Evolutionary conservation across 2,329 filamentous ascomycete species (phyloP).

Genomic region (Tolypocladium nubicola): DNA sequence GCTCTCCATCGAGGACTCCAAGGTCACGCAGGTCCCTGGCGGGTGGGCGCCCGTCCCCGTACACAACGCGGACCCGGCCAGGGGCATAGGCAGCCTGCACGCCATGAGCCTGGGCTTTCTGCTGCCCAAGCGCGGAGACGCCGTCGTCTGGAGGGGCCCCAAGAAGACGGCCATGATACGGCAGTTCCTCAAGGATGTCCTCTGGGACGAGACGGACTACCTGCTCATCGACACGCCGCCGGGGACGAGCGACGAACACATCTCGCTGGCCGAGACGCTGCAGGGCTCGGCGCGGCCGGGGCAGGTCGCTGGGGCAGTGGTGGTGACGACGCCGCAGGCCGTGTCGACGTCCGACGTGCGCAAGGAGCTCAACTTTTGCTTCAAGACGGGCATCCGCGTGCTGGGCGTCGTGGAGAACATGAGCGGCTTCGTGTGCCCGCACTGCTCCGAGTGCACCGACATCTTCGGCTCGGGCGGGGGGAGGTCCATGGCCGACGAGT

Average conservation of each 20-base stretch:
- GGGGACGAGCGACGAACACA: constrained; percentile 94
- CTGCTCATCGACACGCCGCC: constrained; percentile 93
- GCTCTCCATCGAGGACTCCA: constrained; percentile 78
- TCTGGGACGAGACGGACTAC: constrained; percentile 83
- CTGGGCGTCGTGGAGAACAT: constrained; percentile 96
- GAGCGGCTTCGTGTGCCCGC: constrained; percentile 78
- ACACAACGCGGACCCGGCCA: constrained; percentile 46
- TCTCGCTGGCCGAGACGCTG: constrained; percentile 82
- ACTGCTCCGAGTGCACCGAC: constrained; percentile 78
- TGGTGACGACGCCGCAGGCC: constrained; percentile 93
- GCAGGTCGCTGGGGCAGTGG: constrained; percentile 75
- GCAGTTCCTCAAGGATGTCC: constrained; percentile 86
- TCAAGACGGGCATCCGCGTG: constrained; percentile 68
- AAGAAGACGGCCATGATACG: constrained; percentile 99
- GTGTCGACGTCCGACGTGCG: constrained; percentile 88
- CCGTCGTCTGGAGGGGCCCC: constrained; percentile 93
- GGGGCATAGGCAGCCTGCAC: constrained; percentile 51
- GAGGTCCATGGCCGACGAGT: constrained; percentile 78
- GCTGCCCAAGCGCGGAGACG: constrained; percentile 70
- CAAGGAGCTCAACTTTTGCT: constrained; percentile 90
- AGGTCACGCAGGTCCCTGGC: constrained; percentile 81
- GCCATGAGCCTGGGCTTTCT: constrained; percentile 95
- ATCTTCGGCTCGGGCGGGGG: constrained; percentile 90
- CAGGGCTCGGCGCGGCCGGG: constrained; percentile 50
- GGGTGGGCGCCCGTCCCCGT: constrained; percentile 89